Conservation (phyloP, 1,139 yeast species). For the Blastobotrys elegans region DNA sequence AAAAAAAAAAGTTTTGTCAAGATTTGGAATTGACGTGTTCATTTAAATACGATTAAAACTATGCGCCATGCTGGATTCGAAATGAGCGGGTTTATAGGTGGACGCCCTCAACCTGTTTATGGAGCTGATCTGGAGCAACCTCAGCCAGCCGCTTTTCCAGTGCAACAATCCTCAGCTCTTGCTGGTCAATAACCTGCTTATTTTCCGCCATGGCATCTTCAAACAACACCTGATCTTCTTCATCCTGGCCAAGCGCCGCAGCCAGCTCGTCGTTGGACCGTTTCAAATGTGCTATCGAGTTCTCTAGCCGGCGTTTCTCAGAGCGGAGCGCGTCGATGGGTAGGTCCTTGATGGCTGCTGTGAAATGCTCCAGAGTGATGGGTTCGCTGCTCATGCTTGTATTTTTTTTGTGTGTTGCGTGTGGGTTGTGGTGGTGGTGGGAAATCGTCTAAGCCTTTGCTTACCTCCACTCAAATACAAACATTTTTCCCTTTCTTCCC, state of each 20-base stretch:
- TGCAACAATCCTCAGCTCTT: conserved; percentile 20
- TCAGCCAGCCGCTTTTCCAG: conserved; percentile 2
- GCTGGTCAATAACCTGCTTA: conserved; percentile 20
- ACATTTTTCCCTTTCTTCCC: conserved; percentile 1
- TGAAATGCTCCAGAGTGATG: conserved; percentile 18
- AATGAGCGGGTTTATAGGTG: background rate
- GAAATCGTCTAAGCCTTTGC: background rate
- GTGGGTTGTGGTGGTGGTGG: background rate
- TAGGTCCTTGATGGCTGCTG: conserved; percentile 21
- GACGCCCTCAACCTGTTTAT: background rate
- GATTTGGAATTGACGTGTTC: conserved; percentile 3
- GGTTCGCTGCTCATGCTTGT: conserved; percentile 5
- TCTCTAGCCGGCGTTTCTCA: conserved; percentile 28
- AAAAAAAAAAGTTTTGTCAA: no score
- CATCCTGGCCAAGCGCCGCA: conserved; percentile 16
- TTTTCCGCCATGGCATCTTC: conserved; percentile 26
- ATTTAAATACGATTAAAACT: background rate
- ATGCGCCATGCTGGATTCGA: background rate
- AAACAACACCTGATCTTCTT: conserved; percentile 18
- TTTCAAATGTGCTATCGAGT: conserved; percentile 27
- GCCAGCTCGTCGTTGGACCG: conserved; percentile 28
- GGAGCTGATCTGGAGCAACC: background rate
- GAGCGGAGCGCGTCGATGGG: conserved; percentile 17
- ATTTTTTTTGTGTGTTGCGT: background rate
- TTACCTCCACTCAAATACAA: background rate